phyloP scores from a whole-genome alignment of 257 asterid genomes.

The Gentiana macrophylla region DNA sequence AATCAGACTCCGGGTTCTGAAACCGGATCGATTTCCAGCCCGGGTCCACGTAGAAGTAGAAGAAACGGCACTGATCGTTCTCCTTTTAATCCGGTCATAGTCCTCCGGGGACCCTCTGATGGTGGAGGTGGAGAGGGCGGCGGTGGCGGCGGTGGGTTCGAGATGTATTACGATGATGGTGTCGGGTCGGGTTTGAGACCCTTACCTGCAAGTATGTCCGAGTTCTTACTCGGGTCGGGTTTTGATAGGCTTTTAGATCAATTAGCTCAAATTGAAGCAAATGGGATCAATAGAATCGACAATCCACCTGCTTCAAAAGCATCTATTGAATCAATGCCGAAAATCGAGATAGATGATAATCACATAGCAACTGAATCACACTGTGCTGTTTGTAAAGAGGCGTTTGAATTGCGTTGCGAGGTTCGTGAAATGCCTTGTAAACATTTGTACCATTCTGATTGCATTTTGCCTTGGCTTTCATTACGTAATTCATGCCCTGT shows the following conservation, averaged over 20 bases:
- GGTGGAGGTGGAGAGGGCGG: constrained; percentile 18
- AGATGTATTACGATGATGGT: constrained; percentile 72
- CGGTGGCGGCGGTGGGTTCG: constrained; percentile 41
- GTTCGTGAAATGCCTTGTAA: constrained; percentile 90
- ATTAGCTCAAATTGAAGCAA: constrained; percentile 56
- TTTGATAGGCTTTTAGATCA: constrained; percentile 72
- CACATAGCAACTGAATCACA: constrained; percentile 44
- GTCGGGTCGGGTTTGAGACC: constrained; percentile 75
- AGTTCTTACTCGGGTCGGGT: constrained; percentile 76
- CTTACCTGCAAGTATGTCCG: constrained; percentile 62
- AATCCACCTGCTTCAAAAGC: constrained; percentile 80
- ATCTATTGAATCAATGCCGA: constrained; percentile 71
- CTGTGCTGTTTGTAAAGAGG: constrained; percentile 85
- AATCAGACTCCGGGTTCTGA: constrained; percentile 23
- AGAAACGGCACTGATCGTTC: constrained; percentile 66
- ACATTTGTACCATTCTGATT: constrained; percentile 75
- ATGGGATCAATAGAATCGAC: constrained; percentile 56
- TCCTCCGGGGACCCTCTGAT: constrained; percentile 58
- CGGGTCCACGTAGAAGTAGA: constrained; percentile 51
- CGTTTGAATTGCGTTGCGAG: constrained; percentile 53
- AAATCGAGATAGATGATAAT: constrained; percentile 30
- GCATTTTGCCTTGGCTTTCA: constrained; percentile 76
- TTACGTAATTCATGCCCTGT: constrained; percentile 80
- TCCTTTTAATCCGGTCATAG: constrained; percentile 82
- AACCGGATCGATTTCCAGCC: constrained; percentile 34